Base-by-base conservation (phyloP, 2,329 filamentous ascomycete genomes). In the Fusarium sp. region DNA sequence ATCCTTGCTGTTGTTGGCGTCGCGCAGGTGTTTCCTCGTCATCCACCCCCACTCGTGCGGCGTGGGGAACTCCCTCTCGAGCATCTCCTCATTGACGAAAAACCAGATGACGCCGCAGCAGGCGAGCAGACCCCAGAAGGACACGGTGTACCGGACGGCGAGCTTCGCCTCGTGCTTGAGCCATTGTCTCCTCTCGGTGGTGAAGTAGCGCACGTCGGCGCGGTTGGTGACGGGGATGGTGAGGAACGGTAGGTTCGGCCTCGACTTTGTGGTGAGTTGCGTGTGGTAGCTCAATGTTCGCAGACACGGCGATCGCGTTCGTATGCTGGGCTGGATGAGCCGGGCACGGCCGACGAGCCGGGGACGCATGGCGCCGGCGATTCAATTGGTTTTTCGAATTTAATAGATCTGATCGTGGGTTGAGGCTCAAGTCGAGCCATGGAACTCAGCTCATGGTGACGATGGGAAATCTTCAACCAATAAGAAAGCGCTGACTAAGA, bases 11-110 rank as follows among this genome's bases (percentile, higher is more conserved):
- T 86, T 84, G 59, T 85, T 86, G 4, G 91, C 91, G 55, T 87
- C 85, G 40, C 93, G 86, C 67, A 92, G 84, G 38, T 85, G 83
- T 79, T 91, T 87, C 23, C 93, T 85, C 49, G 91, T 92, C 69
- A 88, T 80, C 78, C 89, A 91, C 0, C 83, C 83, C 93, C 94
- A 97, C 77, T 97, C 94, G 25, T 87, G 86, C 1, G 95, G 94
- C 1, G 93, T 94, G 0, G 93, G 93, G 77, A 90, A 92, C 57
- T 86, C 83, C 51, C 90, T 86, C 80, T 97, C 93, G 46, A 92
- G 83, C 65, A 85, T 82, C 79, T 97, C 93, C 74, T 94, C 90
- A 75, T 91, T 85, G 34, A 93, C 77, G 14, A 90, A 90, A 68
- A 89, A 87, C 69, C 86, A 85, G 38, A 89, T 86, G 9, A 91